phyloP scores from a whole-genome alignment of 768 basidiomycete genomes.

The Boletus barrowsii region DNA sequence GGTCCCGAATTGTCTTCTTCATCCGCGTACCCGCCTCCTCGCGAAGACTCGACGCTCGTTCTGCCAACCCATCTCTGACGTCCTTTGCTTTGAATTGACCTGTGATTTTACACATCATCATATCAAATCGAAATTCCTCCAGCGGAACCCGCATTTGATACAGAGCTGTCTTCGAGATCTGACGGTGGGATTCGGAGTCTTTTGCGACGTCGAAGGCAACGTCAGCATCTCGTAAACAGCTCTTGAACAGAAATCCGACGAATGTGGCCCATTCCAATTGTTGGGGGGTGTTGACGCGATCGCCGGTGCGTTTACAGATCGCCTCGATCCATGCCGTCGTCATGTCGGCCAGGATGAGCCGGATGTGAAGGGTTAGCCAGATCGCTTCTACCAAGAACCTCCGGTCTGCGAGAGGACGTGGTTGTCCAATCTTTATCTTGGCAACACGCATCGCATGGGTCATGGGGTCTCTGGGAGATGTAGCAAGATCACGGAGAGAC shows the following conservation, averaged over 20 bases:
- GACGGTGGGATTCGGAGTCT: constrained; percentile 50
- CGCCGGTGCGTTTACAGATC: constrained; percentile 18
- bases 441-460: constrained; percentile 53
- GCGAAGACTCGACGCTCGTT: constrained; percentile 15
- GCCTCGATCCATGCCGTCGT: constrained; percentile 40
- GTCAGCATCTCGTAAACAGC: constrained; percentile 45
- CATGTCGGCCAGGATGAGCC: constrained; percentile 48
- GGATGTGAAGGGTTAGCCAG: constrained; percentile 51
- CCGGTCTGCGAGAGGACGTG: constrained; percentile 55
- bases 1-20: not conserved
- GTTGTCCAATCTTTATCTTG: constrained; percentile 50
- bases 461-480: constrained; percentile 40
- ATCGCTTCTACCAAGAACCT: constrained; percentile 62
- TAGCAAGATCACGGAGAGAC: constrained; percentile 29
- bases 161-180: constrained; percentile 44
- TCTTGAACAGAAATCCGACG: constrained; percentile 42
- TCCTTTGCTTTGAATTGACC: constrained; percentile 16
- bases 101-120: constrained; percentile 32
- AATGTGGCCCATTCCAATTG: constrained; percentile 48
- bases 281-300: constrained; percentile 19
- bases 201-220: constrained; percentile 46
- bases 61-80: constrained; percentile 18
- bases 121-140: constrained; percentile 49
- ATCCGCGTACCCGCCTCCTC: constrained; percentile 5
- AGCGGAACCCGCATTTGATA: constrained; percentile 44